phyloP scores from a whole-genome alignment of 768 basidiomycete species.

The Naganishia antarctica region DNA sequence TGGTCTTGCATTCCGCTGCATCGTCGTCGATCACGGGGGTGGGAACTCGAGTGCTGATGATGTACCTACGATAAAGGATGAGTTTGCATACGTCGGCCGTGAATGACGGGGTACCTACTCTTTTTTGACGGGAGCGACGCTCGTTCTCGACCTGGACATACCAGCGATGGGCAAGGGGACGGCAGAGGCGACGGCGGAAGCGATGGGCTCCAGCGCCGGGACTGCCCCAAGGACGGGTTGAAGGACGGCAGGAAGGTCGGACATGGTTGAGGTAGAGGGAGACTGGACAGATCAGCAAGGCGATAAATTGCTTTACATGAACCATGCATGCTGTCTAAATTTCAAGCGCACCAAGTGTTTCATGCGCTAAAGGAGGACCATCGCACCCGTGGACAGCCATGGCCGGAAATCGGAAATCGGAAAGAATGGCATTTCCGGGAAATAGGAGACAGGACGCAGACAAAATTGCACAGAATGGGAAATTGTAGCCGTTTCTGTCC shows the following conservation, averaged over 20 bases:
- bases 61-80: slow-evolving; percentile 27
- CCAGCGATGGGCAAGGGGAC: slow-evolving; percentile 22
- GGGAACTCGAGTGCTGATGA: neutral
- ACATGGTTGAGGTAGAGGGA: neutral
- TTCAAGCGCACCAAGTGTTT: neutral
- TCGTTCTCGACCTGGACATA: slow-evolving; percentile 25
- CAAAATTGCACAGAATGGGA: no score
- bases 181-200: neutral
- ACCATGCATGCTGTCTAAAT: neutral
- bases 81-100: slow-evolving; percentile 25
- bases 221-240: no score
- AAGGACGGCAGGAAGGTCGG: neutral
- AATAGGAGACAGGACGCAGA: no score
- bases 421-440: no score
- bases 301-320: no score
- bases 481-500: no score
- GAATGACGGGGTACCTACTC: slow-evolving; percentile 41
- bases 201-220: neutral
- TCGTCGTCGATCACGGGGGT: slow-evolving; percentile 35
- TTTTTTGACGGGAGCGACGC: slow-evolving; percentile 44
- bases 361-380: no score
- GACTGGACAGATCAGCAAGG: no score
- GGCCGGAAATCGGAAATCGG: no score
- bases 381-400: no score
- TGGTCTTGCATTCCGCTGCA: slow-evolving; percentile 36